These are phyloP conservation scores for Parsonsia alboflavescens DNA, from an alignment of 257 asterid species.

Conservation along the genomic window DNA sequence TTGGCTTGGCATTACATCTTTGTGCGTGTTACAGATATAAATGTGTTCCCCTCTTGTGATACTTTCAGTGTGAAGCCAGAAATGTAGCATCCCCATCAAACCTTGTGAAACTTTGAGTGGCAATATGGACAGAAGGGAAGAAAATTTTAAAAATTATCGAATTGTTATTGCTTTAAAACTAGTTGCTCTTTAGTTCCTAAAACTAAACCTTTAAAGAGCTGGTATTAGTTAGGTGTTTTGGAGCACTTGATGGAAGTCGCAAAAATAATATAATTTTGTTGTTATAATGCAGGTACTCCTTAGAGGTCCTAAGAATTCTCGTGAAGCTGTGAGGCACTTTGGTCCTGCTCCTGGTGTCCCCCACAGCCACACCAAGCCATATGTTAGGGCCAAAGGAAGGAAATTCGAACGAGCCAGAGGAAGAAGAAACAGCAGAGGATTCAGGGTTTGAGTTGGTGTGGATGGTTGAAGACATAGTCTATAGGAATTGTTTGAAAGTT, in stretches of 20 bases:
- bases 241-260: neutral
- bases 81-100: neutral
- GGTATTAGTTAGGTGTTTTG: neutral
- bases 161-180: neutral
- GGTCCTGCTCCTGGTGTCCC: slow-evolving; percentile 99
- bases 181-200: neutral
- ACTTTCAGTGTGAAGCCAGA: neutral
- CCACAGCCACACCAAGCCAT: slow-evolving; percentile 94
- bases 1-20: neutral
- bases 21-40: neutral
- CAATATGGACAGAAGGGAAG: neutral
- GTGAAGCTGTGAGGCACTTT: slow-evolving; percentile 95
- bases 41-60: neutral
- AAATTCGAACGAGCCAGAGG: slow-evolving; percentile 92
- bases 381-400: slow-evolving; percentile 87
- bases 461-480: slow-evolving; percentile 18
- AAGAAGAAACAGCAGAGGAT: slow-evolving; percentile 76
- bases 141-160: neutral
- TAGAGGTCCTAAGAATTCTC: slow-evolving; percentile 79
- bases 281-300: slow-evolving; percentile 55
- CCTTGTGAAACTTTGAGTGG: neutral
- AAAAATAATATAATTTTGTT: too few relatives aligned
- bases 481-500: slow-evolving; percentile 15
- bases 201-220: neutral
- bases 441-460: slow-evolving; percentile 44